A percentile compares a stretch with the other conserved stretches of the same genome.
These are phyloP conservation scores for Wickerhamiella lipophila DNA, from an alignment of 805 yeast genomes.

Conservation along the genomic window DNA sequence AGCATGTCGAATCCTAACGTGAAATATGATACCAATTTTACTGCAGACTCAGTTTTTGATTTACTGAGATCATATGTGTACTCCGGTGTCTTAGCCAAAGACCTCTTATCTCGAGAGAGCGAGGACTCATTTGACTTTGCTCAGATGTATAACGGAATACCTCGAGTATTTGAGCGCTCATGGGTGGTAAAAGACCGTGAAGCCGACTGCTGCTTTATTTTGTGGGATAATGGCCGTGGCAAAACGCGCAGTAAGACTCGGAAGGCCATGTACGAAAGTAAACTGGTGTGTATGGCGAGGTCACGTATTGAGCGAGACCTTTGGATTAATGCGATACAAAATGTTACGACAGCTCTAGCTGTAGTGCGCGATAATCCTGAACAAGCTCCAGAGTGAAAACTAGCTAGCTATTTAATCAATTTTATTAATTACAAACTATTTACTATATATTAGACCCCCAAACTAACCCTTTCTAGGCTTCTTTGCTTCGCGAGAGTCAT, in stretches of 20 bases:
- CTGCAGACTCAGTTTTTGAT: constrained; percentile 46
- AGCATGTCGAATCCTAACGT: constrained; percentile 12
- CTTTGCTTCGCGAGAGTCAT: constrained; percentile 24
- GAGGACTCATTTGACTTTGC: constrained; percentile 31
- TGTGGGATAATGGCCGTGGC: constrained; percentile 53
- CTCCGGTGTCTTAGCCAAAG: constrained; percentile 49
- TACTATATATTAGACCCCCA: background rate
- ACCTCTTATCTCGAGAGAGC: constrained; percentile 41
- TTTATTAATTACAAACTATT: background rate
- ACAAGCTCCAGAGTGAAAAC: background rate
- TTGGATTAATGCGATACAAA: constrained; percentile 47
- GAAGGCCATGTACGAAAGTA: constrained; percentile 53
- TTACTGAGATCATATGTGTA: constrained; percentile 60
- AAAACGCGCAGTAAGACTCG: constrained; percentile 33
- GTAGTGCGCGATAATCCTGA: background rate
- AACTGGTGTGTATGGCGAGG: constrained; percentile 64
- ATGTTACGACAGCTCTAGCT: constrained; percentile 22
- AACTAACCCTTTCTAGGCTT: constrained; percentile 20
- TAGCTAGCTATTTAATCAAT: background rate
- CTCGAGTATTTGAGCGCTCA: constrained; percentile 69
- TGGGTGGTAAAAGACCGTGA: constrained; percentile 76
- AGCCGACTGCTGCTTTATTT: constrained; percentile 57
- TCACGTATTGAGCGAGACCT: constrained; percentile 71
- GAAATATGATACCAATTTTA: constrained; percentile 35
- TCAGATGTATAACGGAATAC: constrained; percentile 43